Evolutionary conservation across 1,284 basidiomycete species (phyloP).

Genomic region (Moesziomyces globuligerus): DNA sequence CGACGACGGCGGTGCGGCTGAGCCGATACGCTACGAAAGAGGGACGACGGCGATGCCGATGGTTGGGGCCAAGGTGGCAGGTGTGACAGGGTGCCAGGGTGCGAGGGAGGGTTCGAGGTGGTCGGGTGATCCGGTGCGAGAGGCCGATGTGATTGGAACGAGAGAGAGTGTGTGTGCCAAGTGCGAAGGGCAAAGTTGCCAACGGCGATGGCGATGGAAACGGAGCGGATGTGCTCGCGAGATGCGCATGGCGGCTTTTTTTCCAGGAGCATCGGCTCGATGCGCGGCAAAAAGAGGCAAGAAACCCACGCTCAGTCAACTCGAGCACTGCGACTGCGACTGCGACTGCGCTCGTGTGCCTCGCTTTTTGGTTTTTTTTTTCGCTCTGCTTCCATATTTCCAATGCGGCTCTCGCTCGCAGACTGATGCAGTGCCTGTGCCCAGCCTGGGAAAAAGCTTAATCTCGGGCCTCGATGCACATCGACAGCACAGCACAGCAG

Average conservation of each 20-base stretch:
- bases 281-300: constrained; percentile 8
- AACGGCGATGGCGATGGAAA: constrained; percentile 15
- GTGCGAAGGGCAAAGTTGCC: background rate
- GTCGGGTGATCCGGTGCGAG: background rate
- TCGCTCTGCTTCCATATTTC: too few species aligned
- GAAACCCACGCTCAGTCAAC: too few species aligned
- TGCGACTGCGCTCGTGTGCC: too few species aligned
- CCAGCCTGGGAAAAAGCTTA: too few species aligned
- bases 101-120: background rate
- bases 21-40: too few species aligned
- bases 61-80: background rate
- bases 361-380: too few species aligned
- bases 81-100: background rate
- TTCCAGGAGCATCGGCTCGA: constrained; percentile 42
- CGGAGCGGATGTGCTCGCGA: background rate
- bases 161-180: too few species aligned
- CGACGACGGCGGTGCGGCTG: constrained; percentile 20
- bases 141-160: background rate
- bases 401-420: too few species aligned
- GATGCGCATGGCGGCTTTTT: background rate
- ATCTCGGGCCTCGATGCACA: too few species aligned
- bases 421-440: too few species aligned
- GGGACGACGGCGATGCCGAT: constrained; percentile 18
- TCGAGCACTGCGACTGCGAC: too few species aligned
- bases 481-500: too few species aligned